These are phyloP conservation scores for Lecanicillium sp. DNA, from an alignment of 2,329 filamentous ascomycete species.

Conservation along the genomic window DNA sequence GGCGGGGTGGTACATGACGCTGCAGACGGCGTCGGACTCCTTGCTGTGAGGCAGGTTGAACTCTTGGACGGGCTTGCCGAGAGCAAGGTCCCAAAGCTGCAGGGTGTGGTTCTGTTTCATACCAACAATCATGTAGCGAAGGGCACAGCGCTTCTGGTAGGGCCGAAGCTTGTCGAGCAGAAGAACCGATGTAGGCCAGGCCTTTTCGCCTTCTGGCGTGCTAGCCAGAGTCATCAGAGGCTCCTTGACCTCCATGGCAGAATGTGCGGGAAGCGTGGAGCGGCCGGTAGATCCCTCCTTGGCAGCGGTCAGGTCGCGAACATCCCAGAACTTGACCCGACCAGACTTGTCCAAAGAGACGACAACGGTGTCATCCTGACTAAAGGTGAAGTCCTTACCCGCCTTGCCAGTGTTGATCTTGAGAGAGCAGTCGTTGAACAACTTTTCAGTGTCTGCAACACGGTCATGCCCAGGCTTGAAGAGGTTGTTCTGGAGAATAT, in stretches of 20 bases:
- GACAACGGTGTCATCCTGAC: conserved; percentile 89
- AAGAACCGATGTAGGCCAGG: conserved; percentile 92
- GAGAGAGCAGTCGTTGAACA: conserved; percentile 77
- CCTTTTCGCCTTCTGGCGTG: conserved; percentile 82
- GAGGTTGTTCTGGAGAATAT: conserved; percentile 56
- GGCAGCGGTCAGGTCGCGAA: conserved; percentile 64
- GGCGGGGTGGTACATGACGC: conserved; percentile 85
- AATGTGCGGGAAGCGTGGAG: conserved; percentile 47
- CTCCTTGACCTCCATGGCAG: conserved; percentile 70
- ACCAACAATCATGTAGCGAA: conserved; percentile 93
- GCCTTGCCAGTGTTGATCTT: conserved; percentile 97
- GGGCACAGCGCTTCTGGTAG: conserved; percentile 80
- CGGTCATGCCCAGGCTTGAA: conserved; percentile 60
- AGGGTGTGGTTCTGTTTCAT: conserved; percentile 99
- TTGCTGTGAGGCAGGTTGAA: conserved; percentile 94
- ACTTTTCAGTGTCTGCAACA: conserved; percentile 78
- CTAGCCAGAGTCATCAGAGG: conserved; percentile 83
- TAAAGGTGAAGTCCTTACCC: conserved; percentile 96
- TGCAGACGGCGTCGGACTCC: conserved; percentile 96
- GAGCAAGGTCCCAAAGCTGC: conserved; percentile 94
- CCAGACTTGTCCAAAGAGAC: conserved; percentile 96
- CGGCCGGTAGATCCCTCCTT: conserved; percentile 46
- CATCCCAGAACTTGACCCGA: conserved; percentile 96
- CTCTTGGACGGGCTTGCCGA: conserved; percentile 94
- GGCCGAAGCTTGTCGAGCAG: conserved; percentile 95